A percentile compares a stretch with the other conserved stretches of the same genome.
These are phyloP conservation scores for Phytophthora parvispora DNA, from an alignment of 352 stramenopile genomes.

Conservation along the genomic window DNA sequence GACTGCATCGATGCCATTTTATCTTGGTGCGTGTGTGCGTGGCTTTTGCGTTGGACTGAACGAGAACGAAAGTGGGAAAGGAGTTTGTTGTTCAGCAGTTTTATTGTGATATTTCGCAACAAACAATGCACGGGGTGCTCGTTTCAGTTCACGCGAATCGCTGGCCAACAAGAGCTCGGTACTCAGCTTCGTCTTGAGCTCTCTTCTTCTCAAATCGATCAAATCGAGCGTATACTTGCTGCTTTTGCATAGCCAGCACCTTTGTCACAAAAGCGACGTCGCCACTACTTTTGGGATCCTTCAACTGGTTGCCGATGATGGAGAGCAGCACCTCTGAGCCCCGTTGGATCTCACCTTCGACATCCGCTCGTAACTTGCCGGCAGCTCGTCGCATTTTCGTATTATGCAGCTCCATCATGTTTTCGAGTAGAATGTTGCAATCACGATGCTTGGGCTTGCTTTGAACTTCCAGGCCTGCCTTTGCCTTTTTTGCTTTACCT, in stretches of 20 bases:
- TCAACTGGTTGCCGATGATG: conserved; percentile 26
- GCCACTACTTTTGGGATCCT: conserved; percentile 17
- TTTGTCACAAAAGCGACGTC: conserved; percentile 28
- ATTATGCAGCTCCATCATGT: conserved; percentile 35
- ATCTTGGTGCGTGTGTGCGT: too few species aligned
- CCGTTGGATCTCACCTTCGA: conserved; percentile 25
- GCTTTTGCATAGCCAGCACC: conserved; percentile 25
- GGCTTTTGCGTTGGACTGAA: too few species aligned
- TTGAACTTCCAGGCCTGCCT: neutral
- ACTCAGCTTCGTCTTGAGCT: conserved; percentile 9
- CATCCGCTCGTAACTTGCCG: conserved; percentile 12
- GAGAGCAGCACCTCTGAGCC: conserved; percentile 28
- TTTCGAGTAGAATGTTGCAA: conserved; percentile 33
- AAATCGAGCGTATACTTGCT: conserved; percentile 29
- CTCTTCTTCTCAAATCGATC: conserved; percentile 24
- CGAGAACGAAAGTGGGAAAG: conserved; percentile 1
- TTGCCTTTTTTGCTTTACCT: neutral
- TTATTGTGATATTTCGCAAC: neutral
- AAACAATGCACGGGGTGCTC: too few species aligned
- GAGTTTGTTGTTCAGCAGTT: neutral
- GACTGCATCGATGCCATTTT: too few species aligned
- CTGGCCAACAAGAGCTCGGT: conserved; percentile 17
- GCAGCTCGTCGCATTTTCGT: conserved; percentile 18
- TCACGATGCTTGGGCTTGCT: conserved; percentile 27
- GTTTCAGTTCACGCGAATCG: neutral